phyloP scores from a whole-genome alignment of 176 grass and related monocot species.

The Cocos nucifera region DNA sequence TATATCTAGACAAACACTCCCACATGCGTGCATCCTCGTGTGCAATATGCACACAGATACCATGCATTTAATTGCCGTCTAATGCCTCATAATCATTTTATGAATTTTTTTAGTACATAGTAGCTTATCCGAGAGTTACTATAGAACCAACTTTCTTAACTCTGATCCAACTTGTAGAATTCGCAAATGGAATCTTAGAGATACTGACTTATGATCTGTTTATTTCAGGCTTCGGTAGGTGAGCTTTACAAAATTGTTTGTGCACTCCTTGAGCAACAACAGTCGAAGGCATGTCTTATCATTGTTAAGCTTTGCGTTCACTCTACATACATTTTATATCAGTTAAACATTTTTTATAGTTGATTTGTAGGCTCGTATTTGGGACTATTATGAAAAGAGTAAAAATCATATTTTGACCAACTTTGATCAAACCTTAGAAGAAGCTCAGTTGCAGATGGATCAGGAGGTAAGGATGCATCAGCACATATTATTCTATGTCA shows the following conservation, averaged over 20 bases:
- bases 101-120: no score
- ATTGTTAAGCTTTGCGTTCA: not conserved
- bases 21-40: no score
- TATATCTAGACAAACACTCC: no score
- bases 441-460: constrained; percentile 66
- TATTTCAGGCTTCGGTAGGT: constrained; percentile 56
- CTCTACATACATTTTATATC: not conserved
- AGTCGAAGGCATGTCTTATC: constrained; percentile 44
- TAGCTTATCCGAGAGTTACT: no score
- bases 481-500: not conserved
- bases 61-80: no score
- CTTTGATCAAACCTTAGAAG: constrained; percentile 49
- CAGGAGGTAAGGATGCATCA: constrained; percentile 46
- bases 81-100: no score
- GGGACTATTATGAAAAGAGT: constrained; percentile 49
- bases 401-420: constrained; percentile 40
- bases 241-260: constrained; percentile 73
- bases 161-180: no score
- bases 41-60: no score
- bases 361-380: constrained; percentile 42
- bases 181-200: not conserved
- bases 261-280: constrained; percentile 33
- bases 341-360: not conserved
- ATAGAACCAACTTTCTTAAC: no score
- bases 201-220: constrained; percentile 18